phyloP scores from a whole-genome alignment of 768 basidiomycete genomes.

The Termitomyces titanicus region DNA sequence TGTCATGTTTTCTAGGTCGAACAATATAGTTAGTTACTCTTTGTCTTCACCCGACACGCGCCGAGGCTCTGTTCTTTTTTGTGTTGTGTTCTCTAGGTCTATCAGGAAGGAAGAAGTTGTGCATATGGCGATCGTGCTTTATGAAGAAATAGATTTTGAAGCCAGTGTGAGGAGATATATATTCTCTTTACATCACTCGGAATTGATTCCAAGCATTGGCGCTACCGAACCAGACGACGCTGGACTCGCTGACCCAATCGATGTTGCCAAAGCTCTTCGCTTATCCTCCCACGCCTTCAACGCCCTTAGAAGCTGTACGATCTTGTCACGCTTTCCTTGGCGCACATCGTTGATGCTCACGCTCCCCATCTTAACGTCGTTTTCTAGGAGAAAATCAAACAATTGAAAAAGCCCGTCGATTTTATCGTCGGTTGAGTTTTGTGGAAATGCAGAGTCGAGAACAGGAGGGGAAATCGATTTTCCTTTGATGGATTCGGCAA shows the following conservation, averaged over 20 bases:
- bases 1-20: too few species aligned
- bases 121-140: too few species aligned
- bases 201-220: conserved; percentile 14
- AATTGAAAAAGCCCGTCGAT: conserved; percentile 84
- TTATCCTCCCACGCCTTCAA: conserved; percentile 82
- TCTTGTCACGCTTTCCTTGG: conserved; percentile 76
- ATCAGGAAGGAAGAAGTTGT: too few species aligned
- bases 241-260: conserved; percentile 39
- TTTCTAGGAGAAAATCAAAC: conserved; percentile 91
- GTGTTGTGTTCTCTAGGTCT: too few species aligned
- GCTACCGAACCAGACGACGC: conserved; percentile 34
- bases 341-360: conserved; percentile 94
- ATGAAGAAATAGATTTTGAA: too few species aligned
- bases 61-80: too few species aligned
- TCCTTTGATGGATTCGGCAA: conserved; percentile 80
- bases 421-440: conserved; percentile 66
- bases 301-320: conserved; percentile 74
- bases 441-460: conserved; percentile 75
- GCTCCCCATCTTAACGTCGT: conserved; percentile 86
- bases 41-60: too few species aligned
- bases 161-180: too few species aligned
- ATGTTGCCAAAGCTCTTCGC: conserved; percentile 49
- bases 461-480: conserved; percentile 65
- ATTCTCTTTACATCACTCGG: too few species aligned
- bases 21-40: too few species aligned